Base-by-base conservation (phyloP, 208 protist genomes). In the Acanthamoeba castellanii region DNA sequence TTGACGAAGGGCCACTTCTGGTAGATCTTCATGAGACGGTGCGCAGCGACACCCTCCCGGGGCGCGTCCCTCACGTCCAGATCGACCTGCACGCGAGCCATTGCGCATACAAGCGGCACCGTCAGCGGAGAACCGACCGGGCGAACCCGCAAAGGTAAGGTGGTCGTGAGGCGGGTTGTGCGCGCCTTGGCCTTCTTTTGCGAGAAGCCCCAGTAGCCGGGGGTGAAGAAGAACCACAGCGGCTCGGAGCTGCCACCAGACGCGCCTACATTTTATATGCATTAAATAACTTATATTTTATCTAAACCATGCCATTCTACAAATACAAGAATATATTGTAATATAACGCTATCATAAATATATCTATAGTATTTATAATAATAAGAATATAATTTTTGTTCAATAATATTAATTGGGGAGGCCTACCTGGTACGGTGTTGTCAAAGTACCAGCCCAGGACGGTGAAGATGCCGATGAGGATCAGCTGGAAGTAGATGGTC, bases 191-290 rank as follows among this genome's bases (percentile, higher is more conserved):
- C 50, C 34, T 55, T 88, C 55, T 64, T 88, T 8, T 59, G 13
- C 32, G 52, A 52, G n/a, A 92, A n/a, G 30, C 96, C 96, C 96
- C 96, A 97, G 89, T 96, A 97, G 0, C 37, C 55, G 34, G 96
- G 96, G 3, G 91, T 22, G 13, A 96, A 22, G 55, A 96, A 95
- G 55, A 97, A 97, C 34, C 84, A 97, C n/a, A 95, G 78, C 34
- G 95, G 95, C 50, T 94, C 22, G 2, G 94, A 50, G 27, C 37
- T 92, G 47, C 95, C 95, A 27, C 81, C 81, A 59, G 81, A 88
- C 18, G 45, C n/a, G 2, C 76, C 76, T 85, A 11, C 20, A 27
- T 34, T 50, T 50, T 27, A 85, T 34, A 34, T 27, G 1, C 68
- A 85, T 85, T 18, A 32, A 6, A 85, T 45, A 8, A 85, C 25